Evolutionary conservation across 176 grass and related monocot species (phyloP), one percentile per base, ranked within the genome.

Genomic region (Oryza longistaminata): DNA sequence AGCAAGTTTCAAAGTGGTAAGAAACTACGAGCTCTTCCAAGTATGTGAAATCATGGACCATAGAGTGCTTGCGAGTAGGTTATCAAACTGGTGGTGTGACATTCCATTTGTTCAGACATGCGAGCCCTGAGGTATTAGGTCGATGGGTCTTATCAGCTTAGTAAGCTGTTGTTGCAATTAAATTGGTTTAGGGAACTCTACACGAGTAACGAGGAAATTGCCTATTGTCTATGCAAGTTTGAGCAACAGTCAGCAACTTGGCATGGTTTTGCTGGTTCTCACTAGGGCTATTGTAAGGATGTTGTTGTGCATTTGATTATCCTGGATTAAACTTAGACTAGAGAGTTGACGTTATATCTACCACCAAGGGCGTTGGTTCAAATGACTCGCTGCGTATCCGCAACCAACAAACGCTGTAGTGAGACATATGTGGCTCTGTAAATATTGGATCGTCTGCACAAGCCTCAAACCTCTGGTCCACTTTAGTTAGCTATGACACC

Each of bases 251-350:
- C 19, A 58, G 29, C 73, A 76, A 55, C 17, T 24, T 24, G 27
- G 64, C 27, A 49, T 66, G 42, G 16, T 83, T 74, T 48, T 6
- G 11, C 40, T 83, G 6, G 17, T 83, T 66, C 11, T 60, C 26
- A 24, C 39, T 74, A 74, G 68, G 11, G 2, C 17, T 73, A 6
- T 9, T 82, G 37, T 45, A 52, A 64, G 1, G 16, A 43, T 74
- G 81, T 34, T 74, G 70, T 48, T 74, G 11, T 0, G 74, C 55
- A 5, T 82, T 82, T 82, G 35, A 61, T 82, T 61, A 73, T 19
- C 37, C 24, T 73, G 35, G 22, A 73, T 13, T 12, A 25, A 72
- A 43, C 48, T 40, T 37, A 25, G 3, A 81, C 66, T 0, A 13
- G 25, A 58, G 17, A 60, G 19, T 68, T 81, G 11, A 61, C 4